Conservation (phyloP, 73 alveolate genomes). For the Paramecium caudatum region DNA sequence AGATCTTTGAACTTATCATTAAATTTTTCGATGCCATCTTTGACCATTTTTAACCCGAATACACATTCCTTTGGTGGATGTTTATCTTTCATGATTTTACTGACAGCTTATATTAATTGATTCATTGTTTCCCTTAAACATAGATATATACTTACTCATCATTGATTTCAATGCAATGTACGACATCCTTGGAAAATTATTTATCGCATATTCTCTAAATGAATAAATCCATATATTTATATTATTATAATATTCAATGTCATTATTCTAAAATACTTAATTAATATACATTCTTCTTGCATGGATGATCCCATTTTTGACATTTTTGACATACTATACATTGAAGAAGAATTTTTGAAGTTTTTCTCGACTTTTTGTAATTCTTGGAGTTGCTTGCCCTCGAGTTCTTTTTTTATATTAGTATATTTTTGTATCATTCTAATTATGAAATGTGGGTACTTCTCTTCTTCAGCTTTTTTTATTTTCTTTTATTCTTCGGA, state of each 20-base stretch:
- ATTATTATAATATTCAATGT: background rate
- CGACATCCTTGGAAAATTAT: background rate
- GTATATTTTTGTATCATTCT: constrained; percentile 54
- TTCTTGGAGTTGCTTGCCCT: constrained; percentile 64
- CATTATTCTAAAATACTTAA: background rate
- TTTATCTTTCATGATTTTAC: background rate
- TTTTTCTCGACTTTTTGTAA: constrained; percentile 52
- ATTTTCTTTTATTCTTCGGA: constrained; percentile 68
- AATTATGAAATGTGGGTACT: background rate
- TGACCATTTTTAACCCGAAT: constrained; percentile 4
- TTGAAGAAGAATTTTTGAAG: constrained; percentile 42
- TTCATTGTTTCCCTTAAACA: constrained; percentile 3
- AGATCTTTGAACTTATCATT: background rate
- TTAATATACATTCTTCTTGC: constrained; percentile 26
- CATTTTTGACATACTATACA: background rate
- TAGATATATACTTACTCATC: background rate
- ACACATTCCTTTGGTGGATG: constrained; percentile 39
- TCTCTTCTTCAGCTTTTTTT: constrained; percentile 58
- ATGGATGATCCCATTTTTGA: constrained; percentile 40
- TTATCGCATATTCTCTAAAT: background rate
- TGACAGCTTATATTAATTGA: background rate
- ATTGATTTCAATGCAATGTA: background rate
- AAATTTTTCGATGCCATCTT: constrained; percentile 32
- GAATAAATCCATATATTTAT: background rate
- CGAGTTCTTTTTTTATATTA: constrained; percentile 70